These are phyloP conservation scores for Acacia confusa DNA, from an alignment of 306 rosid species.

Conservation along the genomic window DNA sequence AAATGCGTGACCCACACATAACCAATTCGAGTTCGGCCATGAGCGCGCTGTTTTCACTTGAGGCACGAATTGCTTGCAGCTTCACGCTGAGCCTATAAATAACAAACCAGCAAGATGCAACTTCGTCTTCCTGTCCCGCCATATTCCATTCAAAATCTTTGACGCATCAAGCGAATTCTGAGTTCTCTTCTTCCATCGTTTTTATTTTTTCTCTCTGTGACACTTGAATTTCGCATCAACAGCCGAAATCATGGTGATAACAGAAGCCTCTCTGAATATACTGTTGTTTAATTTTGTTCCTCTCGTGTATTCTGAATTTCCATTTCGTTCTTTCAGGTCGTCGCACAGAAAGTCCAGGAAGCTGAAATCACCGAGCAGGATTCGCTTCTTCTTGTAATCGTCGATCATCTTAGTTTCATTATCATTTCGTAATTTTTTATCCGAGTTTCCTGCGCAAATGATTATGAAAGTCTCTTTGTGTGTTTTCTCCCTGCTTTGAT, in stretches of 20 bases:
- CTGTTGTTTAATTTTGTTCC: not conserved
- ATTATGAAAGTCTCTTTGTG: not conserved
- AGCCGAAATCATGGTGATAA: conserved; percentile 3
- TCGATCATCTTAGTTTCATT: conserved; percentile 12
- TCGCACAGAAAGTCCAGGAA: conserved; percentile 70
- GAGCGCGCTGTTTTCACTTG: not conserved
- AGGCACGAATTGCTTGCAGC: not conserved
- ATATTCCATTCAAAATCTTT: conserved; percentile 37
- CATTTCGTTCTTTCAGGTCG: conserved; percentile 58
- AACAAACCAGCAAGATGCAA: not conserved
- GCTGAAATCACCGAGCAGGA: conserved; percentile 57
- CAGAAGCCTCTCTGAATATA: not conserved
- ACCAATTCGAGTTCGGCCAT: not conserved
- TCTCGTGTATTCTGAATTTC: not conserved
- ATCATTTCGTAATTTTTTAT: conserved; percentile 29
- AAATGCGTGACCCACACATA: not conserved
- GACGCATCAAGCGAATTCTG: not conserved
- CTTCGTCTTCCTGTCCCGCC: conserved; percentile 46
- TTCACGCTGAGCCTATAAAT: conserved; percentile 27
- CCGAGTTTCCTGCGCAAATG: not conserved
- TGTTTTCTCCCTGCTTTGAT: conserved; percentile 18
- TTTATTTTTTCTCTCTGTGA: not conserved
- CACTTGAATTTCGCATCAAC: not conserved
- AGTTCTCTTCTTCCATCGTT: not conserved
- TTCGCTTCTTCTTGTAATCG: conserved; percentile 88